Evolutionary conservation across 768 basidiomycete genomes (phyloP), one percentile per base, ranked within the genome.

Genomic region (Sarcodon sp.): DNA sequence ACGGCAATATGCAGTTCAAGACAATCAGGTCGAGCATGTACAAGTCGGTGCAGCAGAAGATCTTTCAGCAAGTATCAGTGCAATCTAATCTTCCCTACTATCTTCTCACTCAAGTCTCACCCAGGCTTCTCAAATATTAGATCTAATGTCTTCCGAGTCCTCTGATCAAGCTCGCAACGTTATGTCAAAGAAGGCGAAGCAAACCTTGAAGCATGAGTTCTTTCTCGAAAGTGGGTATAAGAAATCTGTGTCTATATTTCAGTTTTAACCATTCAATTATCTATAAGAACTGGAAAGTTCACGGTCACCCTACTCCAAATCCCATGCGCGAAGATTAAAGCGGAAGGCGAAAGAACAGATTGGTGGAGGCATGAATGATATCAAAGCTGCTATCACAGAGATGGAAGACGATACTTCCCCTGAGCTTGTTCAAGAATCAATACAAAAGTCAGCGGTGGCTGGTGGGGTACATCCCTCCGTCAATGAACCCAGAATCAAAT

Each of bases 241-340:
- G 2, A 10, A 12, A 9, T 10, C 43, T 7, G 15, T 11, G 7
- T 35, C 43, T 45, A 31, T 16, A 18, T 34, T 21, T 9, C 18
- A 34, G 38, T 39, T 34, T 27, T 21, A 15, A 18, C 6, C 35
- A 36, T 44, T 37, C 44, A 44, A n/a, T 35, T 4, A 9, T 33
- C 16, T 12, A 39, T 33, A 49, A 79, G 77, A 68, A 6, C 62
- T 87, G 41, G 75, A 72, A 50, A 61, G 68, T 3, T 66, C 69
- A 6, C 64, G 62, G 35, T 64, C 69, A 0, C 77, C 77, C 15
- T 79, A 83, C 57, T 87, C 86, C 0, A 87, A 80, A 61, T 81
- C 78, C 15, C 86, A 87, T 57, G 67, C 64, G 39, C 75, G 84
- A 18, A 77, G 86, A 32, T 56, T 81, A 57, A 87, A 85, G 58